Conservation (phyloP, 2,329 filamentous ascomycete species). For the Colletotrichum horii region DNA sequence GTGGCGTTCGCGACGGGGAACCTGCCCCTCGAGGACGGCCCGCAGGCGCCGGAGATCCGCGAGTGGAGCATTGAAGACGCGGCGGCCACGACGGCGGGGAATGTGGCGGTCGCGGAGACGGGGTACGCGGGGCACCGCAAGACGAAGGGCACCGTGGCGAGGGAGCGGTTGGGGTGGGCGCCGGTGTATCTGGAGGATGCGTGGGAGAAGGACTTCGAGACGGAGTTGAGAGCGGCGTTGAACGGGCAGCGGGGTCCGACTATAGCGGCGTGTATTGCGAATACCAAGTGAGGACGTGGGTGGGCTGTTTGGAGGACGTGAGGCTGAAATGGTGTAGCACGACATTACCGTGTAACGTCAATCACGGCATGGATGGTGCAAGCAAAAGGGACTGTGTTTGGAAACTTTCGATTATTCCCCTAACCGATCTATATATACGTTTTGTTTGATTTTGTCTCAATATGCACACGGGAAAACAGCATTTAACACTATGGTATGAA, state of each 20-base stretch:
- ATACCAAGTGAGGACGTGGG: neutral
- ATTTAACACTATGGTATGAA: constrained; percentile 7
- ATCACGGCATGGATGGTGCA: neutral
- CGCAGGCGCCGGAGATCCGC: constrained; percentile 1
- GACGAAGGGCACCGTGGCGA: neutral
- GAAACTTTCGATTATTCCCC: neutral
- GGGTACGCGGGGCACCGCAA: constrained; percentile 5
- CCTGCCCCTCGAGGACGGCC: constrained; percentile 5
- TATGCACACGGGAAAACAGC: constrained; percentile 14
- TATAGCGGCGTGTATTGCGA: neutral
- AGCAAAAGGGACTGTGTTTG: neutral
- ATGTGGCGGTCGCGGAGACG: constrained; percentile 11
- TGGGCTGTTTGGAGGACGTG: neutral
- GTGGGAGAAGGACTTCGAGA: constrained; percentile 9
- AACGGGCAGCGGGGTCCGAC: neutral
- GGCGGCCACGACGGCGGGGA: constrained; percentile 12
- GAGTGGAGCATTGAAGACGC: constrained; percentile 11
- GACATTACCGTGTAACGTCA: neutral
- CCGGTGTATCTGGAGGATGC: neutral
- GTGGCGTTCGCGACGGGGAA: constrained; percentile 18
- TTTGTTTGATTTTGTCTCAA: neutral
- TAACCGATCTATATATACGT: neutral
- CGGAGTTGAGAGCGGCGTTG: constrained; percentile 7
- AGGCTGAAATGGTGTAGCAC: neutral
- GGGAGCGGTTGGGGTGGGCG: neutral